Percentiles rank a stretch among this genome's conserved stretches.
Evolutionary conservation across 768 basidiomycete genomes (phyloP).

Genomic region (Panellus pusillus): DNA sequence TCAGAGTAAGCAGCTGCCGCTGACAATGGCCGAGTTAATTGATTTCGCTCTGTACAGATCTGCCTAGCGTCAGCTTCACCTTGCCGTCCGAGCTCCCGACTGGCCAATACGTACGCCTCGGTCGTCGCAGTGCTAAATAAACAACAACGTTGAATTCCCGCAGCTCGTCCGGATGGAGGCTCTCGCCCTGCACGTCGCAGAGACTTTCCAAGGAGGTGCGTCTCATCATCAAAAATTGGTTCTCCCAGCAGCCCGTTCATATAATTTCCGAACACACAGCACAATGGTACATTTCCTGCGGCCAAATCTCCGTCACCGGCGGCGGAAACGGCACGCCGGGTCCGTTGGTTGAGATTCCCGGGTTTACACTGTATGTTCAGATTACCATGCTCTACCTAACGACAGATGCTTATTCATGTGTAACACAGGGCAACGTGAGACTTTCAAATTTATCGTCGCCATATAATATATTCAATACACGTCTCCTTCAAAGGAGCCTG

Average conservation of each 20-base stretch:
- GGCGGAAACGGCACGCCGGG: conserved; percentile 33
- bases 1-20: no score
- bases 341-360: conserved; percentile 34
- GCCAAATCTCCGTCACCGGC: conserved; percentile 23
- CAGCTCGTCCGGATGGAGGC: conserved; percentile 12
- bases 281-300: conserved; percentile 25
- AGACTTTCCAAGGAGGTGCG: conserved; percentile 5
- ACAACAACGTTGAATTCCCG: no score
- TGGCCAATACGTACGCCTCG: no score
- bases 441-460: neutral
- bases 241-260: no score
- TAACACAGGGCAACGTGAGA: conserved; percentile 3
- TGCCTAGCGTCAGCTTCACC: no score
- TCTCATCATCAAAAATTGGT: neutral
- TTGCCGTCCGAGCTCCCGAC: no score
- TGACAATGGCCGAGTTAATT: no score
- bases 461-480: no score
- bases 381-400: neutral
- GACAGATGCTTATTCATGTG: no score
- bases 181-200: conserved; percentile 13
- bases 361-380: conserved; percentile 31
- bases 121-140: no score
- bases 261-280: no score
- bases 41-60: no score
- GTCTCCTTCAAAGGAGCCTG: conserved; percentile 8